A percentile compares a stretch with the other conserved stretches of the same genome.
Evolutionary conservation across 176 grass and related monocot species (phyloP).

Genomic region (Luzula sylvatica): DNA sequence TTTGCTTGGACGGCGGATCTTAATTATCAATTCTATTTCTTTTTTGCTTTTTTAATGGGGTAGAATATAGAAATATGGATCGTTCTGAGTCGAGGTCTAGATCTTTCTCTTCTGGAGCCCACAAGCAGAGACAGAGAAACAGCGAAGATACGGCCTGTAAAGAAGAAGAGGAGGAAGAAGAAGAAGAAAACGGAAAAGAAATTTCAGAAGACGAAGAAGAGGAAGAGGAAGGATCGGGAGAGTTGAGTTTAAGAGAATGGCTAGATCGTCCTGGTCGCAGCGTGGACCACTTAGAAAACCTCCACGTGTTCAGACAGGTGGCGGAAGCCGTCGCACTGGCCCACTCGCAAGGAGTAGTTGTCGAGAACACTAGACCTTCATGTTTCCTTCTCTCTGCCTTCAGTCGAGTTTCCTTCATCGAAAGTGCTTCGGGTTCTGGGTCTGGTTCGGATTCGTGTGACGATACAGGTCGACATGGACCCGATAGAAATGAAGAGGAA

Average conservation of each 20-base stretch:
- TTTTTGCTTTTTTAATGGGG: conserved; percentile 4
- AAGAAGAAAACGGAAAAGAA: not conserved
- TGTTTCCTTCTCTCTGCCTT: conserved; percentile 93
- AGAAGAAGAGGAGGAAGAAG: conserved; percentile 13
- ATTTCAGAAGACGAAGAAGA: not conserved
- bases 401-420: conserved; percentile 82
- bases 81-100: conserved; percentile 18
- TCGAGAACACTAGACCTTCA: conserved; percentile 68
- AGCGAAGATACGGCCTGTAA: conserved; percentile 5
- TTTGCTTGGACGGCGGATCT: not conserved
- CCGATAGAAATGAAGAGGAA: conserved; percentile 13
- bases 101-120: not conserved
- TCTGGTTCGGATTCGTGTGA: conserved; percentile 61
- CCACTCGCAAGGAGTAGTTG: conserved; percentile 80
- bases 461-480: conserved; percentile 12
- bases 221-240: conserved; percentile 30
- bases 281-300: conserved; percentile 67
- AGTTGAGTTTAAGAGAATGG: conserved; percentile 89
- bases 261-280: conserved; percentile 47
- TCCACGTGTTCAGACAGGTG: conserved; percentile 92
- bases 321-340: conserved; percentile 64
- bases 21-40: conserved; percentile 4
- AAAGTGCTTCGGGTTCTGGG: conserved; percentile 69
- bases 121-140: conserved; percentile 3
- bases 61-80: conserved; percentile 19